Conservation (phyloP, 768 basidiomycete genomes). For the Termitomyces sp. region DNA sequence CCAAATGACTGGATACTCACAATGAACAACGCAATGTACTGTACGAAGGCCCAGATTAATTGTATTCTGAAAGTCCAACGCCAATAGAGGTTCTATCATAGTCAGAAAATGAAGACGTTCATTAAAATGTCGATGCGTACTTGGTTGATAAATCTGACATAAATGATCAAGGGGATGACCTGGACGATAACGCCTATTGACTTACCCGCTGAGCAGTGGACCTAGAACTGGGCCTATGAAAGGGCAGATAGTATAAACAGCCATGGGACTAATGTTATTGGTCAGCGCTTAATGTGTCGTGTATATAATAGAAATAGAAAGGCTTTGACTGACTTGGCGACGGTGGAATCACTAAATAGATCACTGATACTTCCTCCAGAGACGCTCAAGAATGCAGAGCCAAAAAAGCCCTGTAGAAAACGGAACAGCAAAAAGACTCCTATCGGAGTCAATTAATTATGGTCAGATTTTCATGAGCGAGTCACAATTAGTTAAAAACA, state of each 20-base stretch:
- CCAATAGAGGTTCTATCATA: slow-evolving; percentile 50
- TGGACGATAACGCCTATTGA: not conserved
- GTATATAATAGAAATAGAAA: not conserved
- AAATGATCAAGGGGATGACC: not conserved
- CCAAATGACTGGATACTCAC: slow-evolving; percentile 26
- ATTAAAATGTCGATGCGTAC: slow-evolving; percentile 20
- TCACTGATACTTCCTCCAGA: slow-evolving; percentile 53
- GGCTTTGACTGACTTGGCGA: slow-evolving; percentile 46
- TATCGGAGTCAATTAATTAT: slow-evolving; percentile 12
- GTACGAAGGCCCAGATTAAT: slow-evolving; percentile 61
- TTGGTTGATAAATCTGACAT: slow-evolving; percentile 61
- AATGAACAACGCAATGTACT: slow-evolving; percentile 44
- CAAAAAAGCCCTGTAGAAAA: slow-evolving; percentile 49
- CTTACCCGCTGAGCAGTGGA: slow-evolving; percentile 56
- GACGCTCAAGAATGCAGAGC: slow-evolving; percentile 52
- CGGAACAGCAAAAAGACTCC: slow-evolving; percentile 58
- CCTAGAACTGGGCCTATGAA: slow-evolving; percentile 50
- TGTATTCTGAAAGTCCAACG: slow-evolving; percentile 75
- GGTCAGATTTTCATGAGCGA: not conserved
- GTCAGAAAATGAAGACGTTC: not conserved
- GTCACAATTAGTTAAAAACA: slow-evolving; percentile 13
- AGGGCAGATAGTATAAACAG: slow-evolving; percentile 48
- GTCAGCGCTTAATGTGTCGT: not conserved
- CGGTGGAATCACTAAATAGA: slow-evolving; percentile 48
- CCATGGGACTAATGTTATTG: slow-evolving; percentile 35